Base-by-base conservation (phyloP, 345 rosid species). In the Euphorbia peplus region DNA sequence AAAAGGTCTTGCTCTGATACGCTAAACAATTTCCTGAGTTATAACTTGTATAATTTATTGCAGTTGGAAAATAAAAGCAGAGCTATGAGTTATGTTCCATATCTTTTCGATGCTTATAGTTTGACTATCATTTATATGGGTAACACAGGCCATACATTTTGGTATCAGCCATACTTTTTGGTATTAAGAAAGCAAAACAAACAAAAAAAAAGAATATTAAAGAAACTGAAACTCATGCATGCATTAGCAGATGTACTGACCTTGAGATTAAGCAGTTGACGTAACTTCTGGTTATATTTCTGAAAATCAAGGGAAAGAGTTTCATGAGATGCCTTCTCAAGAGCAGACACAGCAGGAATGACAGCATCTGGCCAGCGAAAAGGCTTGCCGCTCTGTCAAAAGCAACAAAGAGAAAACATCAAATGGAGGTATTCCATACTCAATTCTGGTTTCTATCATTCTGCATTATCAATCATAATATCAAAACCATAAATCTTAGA, bases 331-430 rank as follows among this genome's bases (percentile, higher is more conserved):
- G 87, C 97, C 79, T 83, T 78, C 90, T 95, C 99, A 73, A 95
- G 96, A 58, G 92, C 89, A 74, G 70, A 71, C 59, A 90, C 87
- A 5, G 91, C 85, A 65, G 85, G 77, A 81, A 91, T 88, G 59
- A 95, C 96, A 78, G 79, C 87, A 83, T 95, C 95, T 37, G 97
- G 99, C 97, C 98, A 95, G 71, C 76, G 61, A 70, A 92, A 90
- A 28, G 70, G 61, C 63, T 82, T 84, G 51, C 55, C 69, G 42
- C 41, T 78, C 99, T 91, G 84, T 67, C 79, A 42, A 68, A 60
- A 56, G 61, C 58, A 69, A 56, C 44, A 70, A 22, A 29, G 37
- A 54, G 21, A 62, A 14, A 47, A 26, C 19, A 51, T 48, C 28
- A 18, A 9, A 66, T 35, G 58, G 55, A 13, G 44, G 16, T 35